Evolutionary conservation across 2,329 filamentous ascomycete genomes (phyloP), one percentile per base, ranked within the genome.

Genomic region (Penicillium sp.): DNA sequence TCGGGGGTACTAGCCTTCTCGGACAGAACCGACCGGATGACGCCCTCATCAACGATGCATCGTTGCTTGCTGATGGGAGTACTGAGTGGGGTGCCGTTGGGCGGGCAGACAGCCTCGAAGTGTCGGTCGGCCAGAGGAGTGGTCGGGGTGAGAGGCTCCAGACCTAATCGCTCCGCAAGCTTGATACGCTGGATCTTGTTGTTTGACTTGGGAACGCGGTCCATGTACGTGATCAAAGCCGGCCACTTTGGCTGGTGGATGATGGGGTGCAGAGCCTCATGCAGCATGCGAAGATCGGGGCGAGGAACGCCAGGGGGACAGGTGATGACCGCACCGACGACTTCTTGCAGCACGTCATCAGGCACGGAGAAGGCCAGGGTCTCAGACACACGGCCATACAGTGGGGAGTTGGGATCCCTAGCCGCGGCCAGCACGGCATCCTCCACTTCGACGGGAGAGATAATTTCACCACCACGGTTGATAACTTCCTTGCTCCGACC

Each of bases 391-490:
- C 79, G 74, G 5, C 78, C 78, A 53, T 72, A 77, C 15, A 82
- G 76, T 0, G 75, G 72, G 5, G 70, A 61, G 3, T 40, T 68
- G 4, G 69, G 62, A 14, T 75, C 69, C 44, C 74, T 70, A 4
- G 80, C 74, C 11, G 79, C 77, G 1, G 76, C 70, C 42, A 83
- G 71, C 54, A 84, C 78, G 9, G 81, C 81, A 59, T 84, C 79
- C 61, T 84, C 82, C n/a, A 85, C 76, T 61, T 85, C 82, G 51
- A 84, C 82, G 0, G 82, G 82, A 4, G 80, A 83, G 54, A 85
- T 83, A n/a, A 84, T 74, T 63, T 85, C 82, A 31, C 82, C 81
- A 33, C 82, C 82, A 11, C 81, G 77, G 62, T 83, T 83, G 67
- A 84, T 82, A 53, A 83, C 79, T 53, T 83, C 81, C 60, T 83